Evolutionary conservation across 2,329 filamentous ascomycete genomes (phyloP), one percentile per base, ranked within the genome.

Genomic region (Scedosporium dehoogii): DNA sequence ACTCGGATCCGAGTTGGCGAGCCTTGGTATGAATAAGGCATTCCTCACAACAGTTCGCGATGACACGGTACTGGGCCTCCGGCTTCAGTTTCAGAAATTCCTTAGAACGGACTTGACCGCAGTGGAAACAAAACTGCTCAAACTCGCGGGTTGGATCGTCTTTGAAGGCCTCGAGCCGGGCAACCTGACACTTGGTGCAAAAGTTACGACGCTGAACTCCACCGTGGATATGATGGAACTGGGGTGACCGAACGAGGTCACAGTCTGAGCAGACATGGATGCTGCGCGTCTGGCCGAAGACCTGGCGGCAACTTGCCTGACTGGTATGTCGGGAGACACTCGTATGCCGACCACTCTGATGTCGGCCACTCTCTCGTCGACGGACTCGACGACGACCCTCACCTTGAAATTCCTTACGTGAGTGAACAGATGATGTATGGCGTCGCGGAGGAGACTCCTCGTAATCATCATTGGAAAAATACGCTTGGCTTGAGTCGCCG

Each of bases 1-100:
- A 66, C 46, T 12, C 66, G 61, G 27, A 58, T 53, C 63, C 66
- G 64, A 16, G 33, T 23, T 60, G 59, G 12, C 59, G 59, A 1
- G 59, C 27, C 59, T 38, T 60, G 44, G 44, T 29, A 18, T 58
- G 18, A 6, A 58, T 9, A 16, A 53, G 18, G 12, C 60, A 62
- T 27, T 62, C 60, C 41, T 62, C 60, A 18, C 60, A 62, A 16
- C 27, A 21, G 23, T 62, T 62, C 4, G 60, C 25, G 10, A 55
- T 25, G 21, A 38, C n/a, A 4, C 21, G 10, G 21, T 18, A 10
- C 53, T 62, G 23, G 51, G 60, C 60, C 12, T 46, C 60, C 2
- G 48, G 38, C 18, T 53, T 44, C 12, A 21, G 38, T 41, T 62
- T 57, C 1, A 58, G 6, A 14, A 57, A 42, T 25, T 38, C 27